Percentiles rank a stretch among this genome's conserved stretches.
phyloP scores from a whole-genome alignment of 139 green algal species.

The Axilococcus clingmanii region DNA sequence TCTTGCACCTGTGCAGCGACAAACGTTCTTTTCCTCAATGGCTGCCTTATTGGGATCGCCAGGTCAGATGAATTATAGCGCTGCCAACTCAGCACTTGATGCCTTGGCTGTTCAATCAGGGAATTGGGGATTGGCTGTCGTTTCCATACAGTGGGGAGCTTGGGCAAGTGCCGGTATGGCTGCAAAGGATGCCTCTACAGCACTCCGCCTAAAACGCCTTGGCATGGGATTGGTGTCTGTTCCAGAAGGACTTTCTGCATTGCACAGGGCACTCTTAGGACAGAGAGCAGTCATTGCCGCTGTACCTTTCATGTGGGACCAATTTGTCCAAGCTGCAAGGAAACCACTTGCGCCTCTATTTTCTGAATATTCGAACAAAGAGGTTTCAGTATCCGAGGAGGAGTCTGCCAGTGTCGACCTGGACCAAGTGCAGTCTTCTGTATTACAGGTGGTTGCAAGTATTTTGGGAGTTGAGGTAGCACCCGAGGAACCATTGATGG shows the following conservation, averaged over 20 bases:
- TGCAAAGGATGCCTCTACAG: constrained; percentile 30
- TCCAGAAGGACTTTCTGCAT: constrained; percentile 18
- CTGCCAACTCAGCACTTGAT: constrained; percentile 64
- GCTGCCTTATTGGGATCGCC: constrained; percentile 65
- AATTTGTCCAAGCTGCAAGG: constrained; percentile 15
- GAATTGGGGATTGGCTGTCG: constrained; percentile 6
- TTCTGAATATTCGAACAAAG: constrained; percentile 8
- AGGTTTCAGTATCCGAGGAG: neutral
- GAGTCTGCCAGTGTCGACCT: neutral
- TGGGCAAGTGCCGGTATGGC: constrained; percentile 84
- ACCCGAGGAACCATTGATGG: constrained; percentile 25
- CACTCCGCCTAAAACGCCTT: constrained; percentile 45
- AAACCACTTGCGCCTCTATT: constrained; percentile 13
- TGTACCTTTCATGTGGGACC: constrained; percentile 24
- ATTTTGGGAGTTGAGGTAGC: constrained; percentile 13
- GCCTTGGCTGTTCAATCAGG: constrained; percentile 8
- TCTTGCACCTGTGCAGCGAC: neutral
- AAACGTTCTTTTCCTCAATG: constrained; percentile 70
- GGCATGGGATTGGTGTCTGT: constrained; percentile 48
- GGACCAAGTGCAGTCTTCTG: neutral
- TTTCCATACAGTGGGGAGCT: constrained; percentile 79
- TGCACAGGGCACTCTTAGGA: constrained; percentile 13
- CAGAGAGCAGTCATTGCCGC: constrained; percentile 15
- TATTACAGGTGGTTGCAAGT: constrained; percentile 8
- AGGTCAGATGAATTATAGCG: constrained; percentile 69